phyloP scores from a whole-genome alignment of 1,284 basidiomycete genomes.

The Pascua sp. region DNA sequence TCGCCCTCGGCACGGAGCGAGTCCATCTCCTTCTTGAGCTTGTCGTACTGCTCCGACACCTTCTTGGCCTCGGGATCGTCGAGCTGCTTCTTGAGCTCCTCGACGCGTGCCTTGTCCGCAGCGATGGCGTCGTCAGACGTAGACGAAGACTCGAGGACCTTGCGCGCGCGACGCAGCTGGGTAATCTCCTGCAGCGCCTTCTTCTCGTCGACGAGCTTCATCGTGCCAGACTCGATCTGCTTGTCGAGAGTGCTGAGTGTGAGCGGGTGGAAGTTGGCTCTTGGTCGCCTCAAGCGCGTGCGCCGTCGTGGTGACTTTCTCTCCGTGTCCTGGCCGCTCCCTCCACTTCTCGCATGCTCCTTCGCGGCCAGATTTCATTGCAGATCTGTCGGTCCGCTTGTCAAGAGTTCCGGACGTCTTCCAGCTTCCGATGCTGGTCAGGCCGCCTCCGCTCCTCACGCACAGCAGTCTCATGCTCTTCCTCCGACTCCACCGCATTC shows the following conservation, averaged over 20 bases:
- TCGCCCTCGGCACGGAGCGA: slow-evolving; percentile 80
- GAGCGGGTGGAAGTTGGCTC: neutral
- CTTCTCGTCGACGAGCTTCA: slow-evolving; percentile 96
- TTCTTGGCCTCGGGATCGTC: slow-evolving; percentile 90
- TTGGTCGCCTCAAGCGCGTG: no score
- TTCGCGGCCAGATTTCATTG: no score
- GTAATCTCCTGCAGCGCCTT: slow-evolving; percentile 86
- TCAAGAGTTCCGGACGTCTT: no score
- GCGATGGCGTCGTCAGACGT: slow-evolving; percentile 83
- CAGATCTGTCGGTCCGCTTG: no score
- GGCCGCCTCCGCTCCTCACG: no score
- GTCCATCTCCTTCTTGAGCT: slow-evolving; percentile 82
- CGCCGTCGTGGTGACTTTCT: no score
- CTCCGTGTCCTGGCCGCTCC: no score
- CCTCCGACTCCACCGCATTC: no score
- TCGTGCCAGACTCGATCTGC: slow-evolving; percentile 83
- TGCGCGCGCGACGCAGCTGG: slow-evolving; percentile 65
- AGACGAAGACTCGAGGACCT: slow-evolving; percentile 74
- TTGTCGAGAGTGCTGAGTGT: slow-evolving; percentile 58
- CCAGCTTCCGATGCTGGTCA: no score
- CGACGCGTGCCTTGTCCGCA: slow-evolving; percentile 67
- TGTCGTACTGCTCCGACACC: slow-evolving; percentile 73
- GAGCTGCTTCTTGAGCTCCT: slow-evolving; percentile 77
- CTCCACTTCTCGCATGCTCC: neutral
- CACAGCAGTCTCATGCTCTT: no score